Evolutionary conservation across 495 filamentous ascomycete species (phyloP), one percentile per base, ranked within the genome.

Genomic region (Entonaema liquescens): DNA sequence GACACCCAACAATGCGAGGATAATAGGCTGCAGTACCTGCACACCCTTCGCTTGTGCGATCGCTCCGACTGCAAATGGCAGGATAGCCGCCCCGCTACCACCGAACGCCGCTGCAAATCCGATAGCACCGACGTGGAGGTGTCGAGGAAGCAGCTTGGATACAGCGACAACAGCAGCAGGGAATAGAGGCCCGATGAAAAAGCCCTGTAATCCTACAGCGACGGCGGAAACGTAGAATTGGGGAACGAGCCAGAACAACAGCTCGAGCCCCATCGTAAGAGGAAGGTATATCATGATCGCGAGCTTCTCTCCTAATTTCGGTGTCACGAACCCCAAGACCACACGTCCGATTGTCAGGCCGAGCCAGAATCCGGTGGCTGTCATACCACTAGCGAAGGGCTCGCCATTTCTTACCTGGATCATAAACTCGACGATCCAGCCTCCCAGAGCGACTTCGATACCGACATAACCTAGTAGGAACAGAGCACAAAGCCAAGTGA

Each of bases 341-440:
- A 96, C 88, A 2, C 93, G 85, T 1, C 93, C 93, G 11, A 91
- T 71, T 9, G 92, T 93, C 42, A 96, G 85, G 33, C 93, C 92
- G 2, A 87, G 88, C 93, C 93, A 96, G 78, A 97, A 97, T 12
- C 92, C 92, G 0, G 91, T 88, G 12, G 89, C 93, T 15, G 92
- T 91, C 72, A 94, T 90, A 23, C 93, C 93, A 7, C 93, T 91
- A 5, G 82, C 83, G 33, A 89, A 88, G 2, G 89, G 88, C 42
- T 90, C 84, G 4, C 91, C 93, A 62, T 89, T 79, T 11, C 94
- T 89, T 50, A 93, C 91, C 26, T 81, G 85, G 67, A 95, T 89
- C 79, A 97, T 87, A 80, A 95, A 97, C 1, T 91, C 92, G 44
- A 94, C 92, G 40, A 96, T 89, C 94, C 93, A 97, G 15, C 94